A percentile compares a stretch with the other conserved stretches of the same genome.
These are phyloP conservation scores for Tulasnella sp. DNA, from an alignment of 768 basidiomycete species.

Conservation along the genomic window DNA sequence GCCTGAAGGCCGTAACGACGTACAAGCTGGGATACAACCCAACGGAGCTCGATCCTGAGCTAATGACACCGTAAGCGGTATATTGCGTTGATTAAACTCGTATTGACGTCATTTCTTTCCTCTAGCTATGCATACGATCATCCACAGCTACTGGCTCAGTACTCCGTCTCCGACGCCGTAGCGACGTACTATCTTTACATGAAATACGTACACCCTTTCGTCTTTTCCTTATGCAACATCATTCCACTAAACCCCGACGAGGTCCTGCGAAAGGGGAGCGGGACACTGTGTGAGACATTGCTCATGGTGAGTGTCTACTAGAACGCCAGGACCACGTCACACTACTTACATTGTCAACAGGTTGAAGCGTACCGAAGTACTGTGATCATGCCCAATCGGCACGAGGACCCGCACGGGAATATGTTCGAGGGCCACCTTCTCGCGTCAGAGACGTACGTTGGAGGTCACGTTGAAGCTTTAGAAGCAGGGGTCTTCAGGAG, in stretches of 20 bases:
- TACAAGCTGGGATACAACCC: constrained; percentile 95
- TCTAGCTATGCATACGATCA: constrained; percentile 89
- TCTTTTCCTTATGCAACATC: constrained; percentile 98
- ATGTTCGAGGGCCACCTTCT: constrained; percentile 97
- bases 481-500: constrained; percentile 98
- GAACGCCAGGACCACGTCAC: background rate
- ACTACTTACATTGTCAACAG: constrained; percentile 33
- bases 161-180: constrained; percentile 98
- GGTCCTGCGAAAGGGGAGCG: constrained; percentile 88
- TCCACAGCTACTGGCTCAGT: constrained; percentile 87
- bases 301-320: constrained; percentile 63
- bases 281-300: constrained; percentile 93
- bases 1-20: constrained; percentile 94
- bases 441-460: constrained; percentile 95
- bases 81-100: too few relatives aligned
- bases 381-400: constrained; percentile 96
- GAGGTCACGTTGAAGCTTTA: constrained; percentile 95
- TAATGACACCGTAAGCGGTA: constrained; percentile 89
- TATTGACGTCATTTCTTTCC: too few relatives aligned
- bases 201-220: constrained; percentile 99
- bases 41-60: constrained; percentile 92
- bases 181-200: constrained; percentile 99
- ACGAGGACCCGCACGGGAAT: constrained; percentile 83
- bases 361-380: constrained; percentile 87
- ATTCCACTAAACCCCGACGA: constrained; percentile 96